These are phyloP conservation scores for Endothia cerciana DNA, from an alignment of 2,329 filamentous ascomycete genomes.

Conservation along the genomic window DNA sequence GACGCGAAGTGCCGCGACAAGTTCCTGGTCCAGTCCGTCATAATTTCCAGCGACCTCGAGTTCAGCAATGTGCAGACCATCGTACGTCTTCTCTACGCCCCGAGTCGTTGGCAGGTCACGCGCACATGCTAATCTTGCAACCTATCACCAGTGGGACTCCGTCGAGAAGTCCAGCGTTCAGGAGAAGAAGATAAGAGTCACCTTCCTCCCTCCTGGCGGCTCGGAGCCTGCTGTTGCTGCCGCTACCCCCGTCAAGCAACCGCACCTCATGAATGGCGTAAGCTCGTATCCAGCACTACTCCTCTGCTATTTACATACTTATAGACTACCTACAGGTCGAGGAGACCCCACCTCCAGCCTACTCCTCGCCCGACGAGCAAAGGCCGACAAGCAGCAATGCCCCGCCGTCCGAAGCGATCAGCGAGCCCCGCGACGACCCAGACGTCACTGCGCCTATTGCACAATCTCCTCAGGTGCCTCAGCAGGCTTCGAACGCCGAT, in stretches of 20 bases:
- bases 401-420: conserved; percentile 26
- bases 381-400: conserved; percentile 31
- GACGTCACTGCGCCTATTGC: conserved; percentile 31
- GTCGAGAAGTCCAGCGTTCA: conserved; percentile 78
- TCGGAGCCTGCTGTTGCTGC: conserved; percentile 38
- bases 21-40: conserved; percentile 92
- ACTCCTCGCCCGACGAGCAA: conserved; percentile 39
- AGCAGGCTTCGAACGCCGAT: conserved; percentile 32
- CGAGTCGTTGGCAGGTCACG: background rate
- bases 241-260: conserved; percentile 37
- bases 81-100: conserved; percentile 55
- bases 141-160: conserved; percentile 68
- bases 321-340: conserved; percentile 34
- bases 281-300: conserved; percentile 17
- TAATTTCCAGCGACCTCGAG: conserved; percentile 82
- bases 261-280: conserved; percentile 37
- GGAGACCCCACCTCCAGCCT: conserved; percentile 39
- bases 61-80: conserved; percentile 79
- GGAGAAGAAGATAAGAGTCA: conserved; percentile 95
- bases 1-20: conserved; percentile 96
- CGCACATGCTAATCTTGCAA: conserved; percentile 34
- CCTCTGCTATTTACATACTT: background rate
- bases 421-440: conserved; percentile 31
- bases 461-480: conserved; percentile 31
- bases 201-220: conserved; percentile 70